phyloP scores from a whole-genome alignment of 2,329 filamentous ascomycete genomes.

The Penicillium hordei region DNA sequence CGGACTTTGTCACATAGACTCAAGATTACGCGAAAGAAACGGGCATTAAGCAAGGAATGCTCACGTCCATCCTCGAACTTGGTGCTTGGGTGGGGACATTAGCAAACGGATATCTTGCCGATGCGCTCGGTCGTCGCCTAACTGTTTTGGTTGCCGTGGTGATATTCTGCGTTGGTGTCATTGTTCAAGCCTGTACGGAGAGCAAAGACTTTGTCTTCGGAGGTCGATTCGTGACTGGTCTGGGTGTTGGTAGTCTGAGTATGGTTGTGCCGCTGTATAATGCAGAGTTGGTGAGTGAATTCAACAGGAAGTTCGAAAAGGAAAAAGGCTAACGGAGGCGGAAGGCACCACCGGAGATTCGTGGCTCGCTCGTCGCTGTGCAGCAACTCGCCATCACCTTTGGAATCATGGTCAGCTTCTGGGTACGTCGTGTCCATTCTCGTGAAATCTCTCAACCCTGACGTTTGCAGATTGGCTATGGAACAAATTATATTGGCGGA shows the following conservation, averaged over 20 bases:
- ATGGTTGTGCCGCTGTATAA: constrained; percentile 46
- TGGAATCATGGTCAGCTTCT: constrained; percentile 47
- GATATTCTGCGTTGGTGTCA: constrained; percentile 40
- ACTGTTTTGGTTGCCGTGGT: constrained; percentile 36
- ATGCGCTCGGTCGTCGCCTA: constrained; percentile 36
- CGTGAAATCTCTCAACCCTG: constrained; percentile 2
- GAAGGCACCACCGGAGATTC: constrained; percentile 43
- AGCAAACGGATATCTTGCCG: constrained; percentile 39
- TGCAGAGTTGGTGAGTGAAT: constrained; percentile 31
- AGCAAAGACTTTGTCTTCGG: constrained; percentile 37
- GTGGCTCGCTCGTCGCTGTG: constrained; percentile 43
- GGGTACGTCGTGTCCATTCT: constrained; percentile 27
- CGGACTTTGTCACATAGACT: constrained; percentile 18
- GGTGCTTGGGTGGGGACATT: constrained; percentile 43
- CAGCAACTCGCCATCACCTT: constrained; percentile 47
- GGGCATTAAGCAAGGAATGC: constrained; percentile 32
- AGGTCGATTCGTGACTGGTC: constrained; percentile 45
- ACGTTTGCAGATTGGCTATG: constrained; percentile 41
- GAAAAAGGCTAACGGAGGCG: background rate
- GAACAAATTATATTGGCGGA: constrained; percentile 64
- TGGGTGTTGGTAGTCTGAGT: constrained; percentile 45
- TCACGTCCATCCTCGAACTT: constrained; percentile 44
- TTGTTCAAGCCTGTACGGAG: constrained; percentile 38
- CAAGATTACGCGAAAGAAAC: constrained; percentile 28
- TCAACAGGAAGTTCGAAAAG: background rate